phyloP scores from a whole-genome alignment of 768 basidiomycete genomes.

The Hebeloma cylindrosporum region DNA sequence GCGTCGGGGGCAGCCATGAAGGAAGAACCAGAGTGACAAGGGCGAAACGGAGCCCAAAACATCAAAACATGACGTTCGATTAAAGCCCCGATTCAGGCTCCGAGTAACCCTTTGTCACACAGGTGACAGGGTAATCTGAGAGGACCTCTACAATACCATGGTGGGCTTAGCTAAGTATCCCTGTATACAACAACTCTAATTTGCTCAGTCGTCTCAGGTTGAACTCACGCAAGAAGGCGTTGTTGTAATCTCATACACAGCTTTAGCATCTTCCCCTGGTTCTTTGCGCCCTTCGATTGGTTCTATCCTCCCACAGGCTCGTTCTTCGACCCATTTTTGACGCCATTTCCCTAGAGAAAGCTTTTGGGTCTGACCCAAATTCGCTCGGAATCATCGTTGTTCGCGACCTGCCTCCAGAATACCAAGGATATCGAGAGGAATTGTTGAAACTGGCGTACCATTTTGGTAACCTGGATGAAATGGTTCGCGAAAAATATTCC shows the following conservation, averaged over 20 bases:
- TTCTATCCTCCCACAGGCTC: too few relatives aligned
- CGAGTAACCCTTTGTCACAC: conserved; percentile 16
- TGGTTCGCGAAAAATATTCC: conserved; percentile 68
- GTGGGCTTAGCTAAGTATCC: background rate
- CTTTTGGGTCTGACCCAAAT: conserved; percentile 77
- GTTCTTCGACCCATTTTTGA: conserved; percentile 5
- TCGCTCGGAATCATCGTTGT: conserved; percentile 82
- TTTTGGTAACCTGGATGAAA: conserved; percentile 72
- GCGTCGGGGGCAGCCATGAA: conserved; percentile 34
- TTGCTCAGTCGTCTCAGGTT: too few relatives aligned
- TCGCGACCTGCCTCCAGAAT: conserved; percentile 74
- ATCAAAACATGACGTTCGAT: conserved; percentile 21
- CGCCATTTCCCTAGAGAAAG: conserved; percentile 51
- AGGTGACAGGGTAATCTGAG: too few relatives aligned
- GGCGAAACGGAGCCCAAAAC: conserved; percentile 16
- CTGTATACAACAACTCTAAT: too few relatives aligned
- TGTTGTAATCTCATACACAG: conserved; percentile 31
- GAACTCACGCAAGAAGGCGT: conserved; percentile 28
- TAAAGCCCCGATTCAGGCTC: conserved; percentile 22
- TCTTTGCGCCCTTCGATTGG: conserved; percentile 53
- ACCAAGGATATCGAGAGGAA: conserved; percentile 59
- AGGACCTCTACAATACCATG: too few relatives aligned
- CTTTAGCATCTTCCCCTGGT: conserved; percentile 26
- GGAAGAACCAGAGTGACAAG: conserved; percentile 12
- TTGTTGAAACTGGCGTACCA: conserved; percentile 73